Conservation (phyloP, 1,284 basidiomycete genomes). For the Abortiporus biennis region DNA sequence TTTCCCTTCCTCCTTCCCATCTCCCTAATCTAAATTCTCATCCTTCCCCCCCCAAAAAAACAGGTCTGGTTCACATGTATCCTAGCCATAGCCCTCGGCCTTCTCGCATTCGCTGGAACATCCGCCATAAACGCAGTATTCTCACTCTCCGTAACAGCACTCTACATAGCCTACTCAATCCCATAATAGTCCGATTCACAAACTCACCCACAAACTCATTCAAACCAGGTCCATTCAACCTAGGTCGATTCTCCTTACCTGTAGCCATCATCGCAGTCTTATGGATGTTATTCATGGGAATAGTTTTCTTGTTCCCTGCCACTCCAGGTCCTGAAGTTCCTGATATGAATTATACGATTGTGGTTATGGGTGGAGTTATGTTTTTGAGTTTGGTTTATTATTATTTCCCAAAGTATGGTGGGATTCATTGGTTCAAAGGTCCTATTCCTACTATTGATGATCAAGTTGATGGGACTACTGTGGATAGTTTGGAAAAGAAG, state of each 20-base stretch:
- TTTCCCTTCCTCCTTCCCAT: too few relatives aligned
- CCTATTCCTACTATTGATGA: slow-evolving; percentile 35
- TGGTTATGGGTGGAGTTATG: slow-evolving; percentile 53
- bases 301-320: slow-evolving; percentile 62
- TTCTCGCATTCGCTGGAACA: slow-evolving; percentile 58
- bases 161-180: slow-evolving; percentile 54
- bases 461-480: neutral
- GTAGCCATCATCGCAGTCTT: slow-evolving; percentile 42
- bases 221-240: slow-evolving; percentile 58
- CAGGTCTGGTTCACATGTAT: slow-evolving; percentile 49
- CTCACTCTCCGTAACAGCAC: slow-evolving; percentile 46
- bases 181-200: slow-evolving; percentile 29
- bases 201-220: slow-evolving; percentile 45
- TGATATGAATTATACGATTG: slow-evolving; percentile 66
- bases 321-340: slow-evolving; percentile 35
- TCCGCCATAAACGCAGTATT: slow-evolving; percentile 66
- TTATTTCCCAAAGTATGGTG: slow-evolving; percentile 62
- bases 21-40: neutral
- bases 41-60: neutral
- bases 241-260: slow-evolving; percentile 36
- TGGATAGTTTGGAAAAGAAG: neutral
- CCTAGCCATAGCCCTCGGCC: slow-evolving; percentile 41
- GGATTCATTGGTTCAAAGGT: slow-evolving; percentile 62
- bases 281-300: slow-evolving; percentile 56
- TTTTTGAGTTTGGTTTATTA: slow-evolving; percentile 52